Conservation (phyloP, 768 basidiomycete genomes). For the Termitomyces sp. region DNA sequence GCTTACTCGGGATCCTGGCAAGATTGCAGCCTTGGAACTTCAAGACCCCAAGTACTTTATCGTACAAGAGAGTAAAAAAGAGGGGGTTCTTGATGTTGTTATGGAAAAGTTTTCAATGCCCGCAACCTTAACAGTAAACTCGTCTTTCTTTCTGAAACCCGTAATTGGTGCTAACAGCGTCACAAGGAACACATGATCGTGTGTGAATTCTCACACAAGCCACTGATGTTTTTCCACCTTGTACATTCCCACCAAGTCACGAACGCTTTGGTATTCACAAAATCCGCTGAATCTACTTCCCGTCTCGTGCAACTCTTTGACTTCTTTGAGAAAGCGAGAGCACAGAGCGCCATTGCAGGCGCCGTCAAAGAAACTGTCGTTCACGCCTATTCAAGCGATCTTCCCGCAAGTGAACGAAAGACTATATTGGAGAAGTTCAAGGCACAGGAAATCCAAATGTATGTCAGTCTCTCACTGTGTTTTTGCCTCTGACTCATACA, state of each 20-base stretch:
- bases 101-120: slow-evolving; percentile 86
- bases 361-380: slow-evolving; percentile 38
- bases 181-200: slow-evolving; percentile 87
- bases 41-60: slow-evolving; percentile 85
- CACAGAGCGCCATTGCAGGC: slow-evolving; percentile 17
- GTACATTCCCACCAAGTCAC: slow-evolving; percentile 58
- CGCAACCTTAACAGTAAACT: slow-evolving; percentile 62
- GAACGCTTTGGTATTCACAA: slow-evolving; percentile 93
- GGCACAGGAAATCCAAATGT: slow-evolving; percentile 82
- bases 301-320: slow-evolving; percentile 81
- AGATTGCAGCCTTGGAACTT: slow-evolving; percentile 79
- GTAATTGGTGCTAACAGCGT: slow-evolving; percentile 1
- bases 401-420: slow-evolving; percentile 70
- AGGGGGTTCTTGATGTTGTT: slow-evolving; percentile 48
- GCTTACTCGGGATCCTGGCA: slow-evolving; percentile 91
- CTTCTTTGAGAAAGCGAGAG: slow-evolving; percentile 64
- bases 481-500: slow-evolving; percentile 5
- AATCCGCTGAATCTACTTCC: slow-evolving; percentile 86
- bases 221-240: slow-evolving; percentile 86
- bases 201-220: slow-evolving; percentile 77
- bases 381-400: slow-evolving; percentile 86
- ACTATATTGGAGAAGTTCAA: slow-evolving; percentile 79
- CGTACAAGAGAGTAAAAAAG: slow-evolving; percentile 54
- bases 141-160: neutral
- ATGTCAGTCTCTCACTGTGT: slow-evolving; percentile 24